Base-by-base conservation (phyloP, 345 rosid species). In the Kandelia obovata region DNA sequence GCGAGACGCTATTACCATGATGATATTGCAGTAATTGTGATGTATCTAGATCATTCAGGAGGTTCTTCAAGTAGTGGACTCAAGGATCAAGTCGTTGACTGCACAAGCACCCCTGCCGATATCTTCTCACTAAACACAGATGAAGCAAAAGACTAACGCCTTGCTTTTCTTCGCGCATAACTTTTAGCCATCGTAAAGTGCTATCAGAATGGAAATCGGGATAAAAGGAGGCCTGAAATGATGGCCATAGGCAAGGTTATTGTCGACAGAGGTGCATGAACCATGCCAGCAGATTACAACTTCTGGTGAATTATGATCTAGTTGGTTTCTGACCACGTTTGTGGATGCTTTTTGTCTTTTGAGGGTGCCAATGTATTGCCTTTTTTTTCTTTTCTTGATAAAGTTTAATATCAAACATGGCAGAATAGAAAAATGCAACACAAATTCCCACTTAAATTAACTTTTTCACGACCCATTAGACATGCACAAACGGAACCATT, bases 1-100 rank as follows among this genome's bases (percentile, higher is more conserved):
- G 58, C 65, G 5, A 76, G 92, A 55, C 89, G 92, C n/a, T 67
- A 83, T 79, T 77, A 82, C 78, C 92, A 87, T 35, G 92, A 87
- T 7, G 92, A 87, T 53, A 87, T 87, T 25, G 82, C 92, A 0
- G 88, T 85, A n/a, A 68, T 85, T 31, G 92, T 85, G 47, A 57
- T 87, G 25, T 87, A 78, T 70, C 72, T 87, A 30, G 89, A 82
- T 73, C 83, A 80, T 75, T 75, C 81, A 2, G 13, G 27, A 57
- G 73, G 71, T 49, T 59, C 75, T 34, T 58, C 72, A 7, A 71
- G 64, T 20, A 73, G 70, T 25, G 75, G 71, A 82, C 72, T 71
- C 62, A 73, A 73, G 59, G 66, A 58, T 21, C 53, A 28, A 6
- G 63, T 35, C 61, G 32, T 61, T 1, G 81, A 77, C 32, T 75